These are phyloP conservation scores for Xylaria arbuscula DNA, from an alignment of 2,329 filamentous ascomycete genomes.

Conservation along the genomic window DNA sequence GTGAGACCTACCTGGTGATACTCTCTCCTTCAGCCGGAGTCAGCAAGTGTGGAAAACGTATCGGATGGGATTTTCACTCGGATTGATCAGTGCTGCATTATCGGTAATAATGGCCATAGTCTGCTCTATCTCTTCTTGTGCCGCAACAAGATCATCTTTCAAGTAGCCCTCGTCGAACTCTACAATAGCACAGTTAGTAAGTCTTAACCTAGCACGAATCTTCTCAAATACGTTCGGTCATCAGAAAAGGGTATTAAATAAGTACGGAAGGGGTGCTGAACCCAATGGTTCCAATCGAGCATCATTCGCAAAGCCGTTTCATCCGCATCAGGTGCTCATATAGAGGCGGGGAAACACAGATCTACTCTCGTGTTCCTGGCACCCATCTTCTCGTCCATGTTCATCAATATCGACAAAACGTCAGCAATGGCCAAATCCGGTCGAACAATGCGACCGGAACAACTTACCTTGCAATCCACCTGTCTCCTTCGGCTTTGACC, in stretches of 20 bases:
- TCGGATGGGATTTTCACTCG: slow-evolving; percentile 31
- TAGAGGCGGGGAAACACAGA: slow-evolving; percentile 30
- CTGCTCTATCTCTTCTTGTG: slow-evolving; percentile 34
- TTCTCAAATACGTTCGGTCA: background rate
- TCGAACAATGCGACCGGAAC: background rate
- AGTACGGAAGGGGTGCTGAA: slow-evolving; percentile 11
- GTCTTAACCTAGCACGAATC: too few species aligned
- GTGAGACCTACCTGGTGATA: background rate
- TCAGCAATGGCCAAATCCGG: background rate
- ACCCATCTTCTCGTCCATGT: slow-evolving; percentile 29
- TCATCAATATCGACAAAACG: slow-evolving; percentile 23
- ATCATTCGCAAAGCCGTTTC: slow-evolving; percentile 33
- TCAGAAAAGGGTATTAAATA: background rate
- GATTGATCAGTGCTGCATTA: slow-evolving; percentile 9
- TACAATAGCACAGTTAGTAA: background rate
- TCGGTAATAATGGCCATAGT: slow-evolving; percentile 34
- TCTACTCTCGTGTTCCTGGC: slow-evolving; percentile 29
- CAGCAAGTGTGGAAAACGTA: slow-evolving; percentile 37
- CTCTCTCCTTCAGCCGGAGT: slow-evolving; percentile 12
- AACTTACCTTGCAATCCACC: slow-evolving; percentile 34
- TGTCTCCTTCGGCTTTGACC: slow-evolving; percentile 33
- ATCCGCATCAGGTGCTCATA: slow-evolving; percentile 31
- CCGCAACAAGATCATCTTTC: slow-evolving; percentile 32
- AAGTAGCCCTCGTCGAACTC: slow-evolving; percentile 39
- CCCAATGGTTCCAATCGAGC: slow-evolving; percentile 38